Conservation (phyloP, 2,329 filamentous ascomycete species). For the Scedosporium boydii region DNA sequence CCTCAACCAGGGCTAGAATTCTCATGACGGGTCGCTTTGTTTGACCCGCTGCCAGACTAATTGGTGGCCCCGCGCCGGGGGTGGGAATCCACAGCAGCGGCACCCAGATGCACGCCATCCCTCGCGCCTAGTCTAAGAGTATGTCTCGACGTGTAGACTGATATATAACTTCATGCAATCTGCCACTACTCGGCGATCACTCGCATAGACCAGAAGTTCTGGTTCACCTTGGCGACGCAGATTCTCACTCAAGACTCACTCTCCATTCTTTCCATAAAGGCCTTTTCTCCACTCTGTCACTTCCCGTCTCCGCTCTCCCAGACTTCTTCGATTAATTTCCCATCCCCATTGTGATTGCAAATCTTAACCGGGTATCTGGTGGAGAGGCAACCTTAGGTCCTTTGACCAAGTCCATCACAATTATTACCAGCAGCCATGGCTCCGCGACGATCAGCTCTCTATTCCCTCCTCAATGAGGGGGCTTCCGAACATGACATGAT, state of each 20-base stretch:
- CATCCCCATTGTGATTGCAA: too few species aligned
- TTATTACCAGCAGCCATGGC: neutral
- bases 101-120: neutral
- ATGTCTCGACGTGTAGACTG: neutral
- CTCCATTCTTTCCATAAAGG: neutral
- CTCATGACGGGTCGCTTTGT: neutral
- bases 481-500: neutral
- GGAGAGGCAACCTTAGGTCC: neutral
- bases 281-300: neutral
- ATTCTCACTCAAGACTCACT: neutral
- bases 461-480: constrained; percentile 2
- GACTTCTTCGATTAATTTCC: too few species aligned
- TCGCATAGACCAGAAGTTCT: neutral
- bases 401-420: neutral
- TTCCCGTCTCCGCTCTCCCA: too few species aligned
- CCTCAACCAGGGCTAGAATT: neutral
- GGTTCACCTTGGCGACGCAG: neutral
- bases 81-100: neutral
- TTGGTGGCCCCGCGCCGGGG: neutral
- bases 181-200: neutral
- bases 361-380: neutral
- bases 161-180: neutral
- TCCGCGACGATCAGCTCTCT: constrained; percentile 3
- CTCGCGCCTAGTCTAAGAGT: neutral
- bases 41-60: neutral